Percentiles rank a stretch among this genome's conserved stretches.
These are phyloP conservation scores for Paramecium sexaurelia DNA, from an alignment of 73 alveolate genomes.

Conservation along the genomic window DNA sequence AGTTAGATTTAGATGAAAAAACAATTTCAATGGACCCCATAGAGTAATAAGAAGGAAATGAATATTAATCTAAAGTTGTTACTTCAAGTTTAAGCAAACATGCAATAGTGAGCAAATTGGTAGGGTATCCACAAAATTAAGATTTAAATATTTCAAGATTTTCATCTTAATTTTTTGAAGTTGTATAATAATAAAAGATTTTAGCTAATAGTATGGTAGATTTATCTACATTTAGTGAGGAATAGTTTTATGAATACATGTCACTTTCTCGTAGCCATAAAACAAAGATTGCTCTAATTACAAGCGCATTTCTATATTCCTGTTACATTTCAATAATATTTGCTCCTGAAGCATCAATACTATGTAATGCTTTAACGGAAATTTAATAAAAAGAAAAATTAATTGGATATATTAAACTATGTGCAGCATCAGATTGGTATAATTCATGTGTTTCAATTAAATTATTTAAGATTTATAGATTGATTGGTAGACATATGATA, in stretches of 20 bases:
- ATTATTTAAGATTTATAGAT: conserved; percentile 19
- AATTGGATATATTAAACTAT: conserved; percentile 1
- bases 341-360: conserved; percentile 16
- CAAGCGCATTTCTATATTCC: conserved; percentile 28
- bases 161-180: conserved; percentile 22
- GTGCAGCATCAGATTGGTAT: conserved; percentile 38
- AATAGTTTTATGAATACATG: not conserved
- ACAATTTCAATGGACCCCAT: not conserved
- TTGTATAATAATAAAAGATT: not conserved
- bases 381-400: conserved; percentile 24
- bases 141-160: not conserved
- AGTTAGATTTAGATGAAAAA: not conserved
- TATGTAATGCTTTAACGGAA: conserved; percentile 6
- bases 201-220: conserved; percentile 33
- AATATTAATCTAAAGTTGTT: not conserved
- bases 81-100: conserved; percentile 9
- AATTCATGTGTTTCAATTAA: not conserved
- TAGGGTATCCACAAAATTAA: not conserved
- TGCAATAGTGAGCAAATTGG: conserved; percentile 5
- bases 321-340: conserved; percentile 5
- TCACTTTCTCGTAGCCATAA: not conserved
- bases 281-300: conserved; percentile 16
- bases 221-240: not conserved
- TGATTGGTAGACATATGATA: not conserved
- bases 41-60: not conserved